Evolutionary conservation across 768 basidiomycete genomes (phyloP).

Genomic region (Pleurotus eryngii): DNA sequence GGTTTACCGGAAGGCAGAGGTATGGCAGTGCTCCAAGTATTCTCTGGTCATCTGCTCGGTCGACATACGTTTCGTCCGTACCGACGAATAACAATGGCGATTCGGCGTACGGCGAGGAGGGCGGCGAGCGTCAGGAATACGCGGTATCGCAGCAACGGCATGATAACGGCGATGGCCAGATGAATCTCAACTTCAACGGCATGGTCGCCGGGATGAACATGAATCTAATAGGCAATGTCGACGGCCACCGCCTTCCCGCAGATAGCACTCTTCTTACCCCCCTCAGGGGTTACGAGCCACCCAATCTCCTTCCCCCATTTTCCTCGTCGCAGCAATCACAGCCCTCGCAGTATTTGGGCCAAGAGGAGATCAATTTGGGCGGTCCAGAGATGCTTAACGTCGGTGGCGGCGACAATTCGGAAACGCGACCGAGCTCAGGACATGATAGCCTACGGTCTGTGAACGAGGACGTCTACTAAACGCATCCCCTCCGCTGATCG

Average conservation of each 20-base stretch:
- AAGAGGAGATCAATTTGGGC: not conserved
- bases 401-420: not conserved
- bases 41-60: constrained; percentile 4
- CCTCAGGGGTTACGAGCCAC: constrained; percentile 53
- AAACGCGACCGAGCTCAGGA: not conserved
- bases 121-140: not conserved
- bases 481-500: not conserved
- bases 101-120: not conserved
- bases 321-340: not conserved
- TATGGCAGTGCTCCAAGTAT: constrained; percentile 5
- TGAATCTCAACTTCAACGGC: not conserved
- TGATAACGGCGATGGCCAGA: not conserved
- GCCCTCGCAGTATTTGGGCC: not conserved
- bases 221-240: not conserved
- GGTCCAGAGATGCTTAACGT: not conserved
- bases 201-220: constrained; percentile 2
- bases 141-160: not conserved
- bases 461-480: constrained; percentile 15
- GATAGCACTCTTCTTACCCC: constrained; percentile 72
- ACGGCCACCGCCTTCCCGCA: constrained; percentile 43
- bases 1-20: constrained; percentile 1
- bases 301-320: constrained; percentile 32
- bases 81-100: too few species aligned
- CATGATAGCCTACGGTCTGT: not conserved
- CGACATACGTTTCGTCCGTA: not conserved